Evolutionary conservation across 345 rosid genomes (phyloP).

Genomic region (Zanthoxylum bungeanum): DNA sequence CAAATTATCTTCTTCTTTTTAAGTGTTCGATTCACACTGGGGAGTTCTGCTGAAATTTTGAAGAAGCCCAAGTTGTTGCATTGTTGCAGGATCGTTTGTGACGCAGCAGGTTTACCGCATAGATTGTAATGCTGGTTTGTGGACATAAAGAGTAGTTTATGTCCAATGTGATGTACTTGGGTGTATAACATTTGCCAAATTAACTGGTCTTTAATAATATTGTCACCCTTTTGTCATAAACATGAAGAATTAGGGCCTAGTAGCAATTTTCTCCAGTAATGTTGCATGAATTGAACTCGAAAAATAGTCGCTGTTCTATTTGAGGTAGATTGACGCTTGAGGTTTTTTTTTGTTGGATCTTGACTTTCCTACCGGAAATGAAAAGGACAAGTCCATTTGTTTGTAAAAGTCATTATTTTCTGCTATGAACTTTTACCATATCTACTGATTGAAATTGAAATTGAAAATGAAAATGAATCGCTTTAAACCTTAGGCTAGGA

Average conservation of each 20-base stretch:
- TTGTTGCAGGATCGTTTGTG: neutral
- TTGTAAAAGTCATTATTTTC: too few species aligned
- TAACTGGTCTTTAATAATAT: neutral
- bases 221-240: neutral
- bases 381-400: too few species aligned
- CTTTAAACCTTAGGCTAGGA: too few species aligned
- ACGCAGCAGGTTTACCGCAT: neutral
- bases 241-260: neutral
- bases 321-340: too few species aligned
- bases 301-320: neutral
- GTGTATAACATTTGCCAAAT: neutral
- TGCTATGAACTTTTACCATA: too few species aligned
- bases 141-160: neutral
- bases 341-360: too few species aligned
- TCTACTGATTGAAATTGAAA: too few species aligned
- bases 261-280: neutral
- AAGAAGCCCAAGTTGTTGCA: neutral
- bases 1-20: too few species aligned
- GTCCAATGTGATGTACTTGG: constrained; percentile 4
- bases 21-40: neutral
- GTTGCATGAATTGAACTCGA: neutral
- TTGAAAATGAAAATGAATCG: too few species aligned
- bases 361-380: too few species aligned
- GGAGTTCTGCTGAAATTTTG: neutral
- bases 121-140: neutral